phyloP scores from a whole-genome alignment of 2,329 filamentous ascomycete species.

The Orbilia oligospora region DNA sequence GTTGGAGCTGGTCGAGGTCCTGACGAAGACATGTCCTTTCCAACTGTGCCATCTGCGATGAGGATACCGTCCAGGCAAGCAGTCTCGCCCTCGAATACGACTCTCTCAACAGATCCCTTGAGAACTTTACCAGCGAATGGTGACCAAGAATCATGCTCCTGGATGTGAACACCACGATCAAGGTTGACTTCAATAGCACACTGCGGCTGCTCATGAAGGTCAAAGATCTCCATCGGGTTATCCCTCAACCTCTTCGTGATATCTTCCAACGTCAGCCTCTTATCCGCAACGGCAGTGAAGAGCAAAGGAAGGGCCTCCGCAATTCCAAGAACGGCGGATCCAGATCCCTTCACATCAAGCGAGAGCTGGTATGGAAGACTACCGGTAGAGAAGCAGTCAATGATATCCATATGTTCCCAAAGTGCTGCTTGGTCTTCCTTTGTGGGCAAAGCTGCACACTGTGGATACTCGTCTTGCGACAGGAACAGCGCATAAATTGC shows the following conservation, averaged over 20 bases:
- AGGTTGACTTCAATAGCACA: conserved; percentile 82
- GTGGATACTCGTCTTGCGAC: conserved; percentile 78
- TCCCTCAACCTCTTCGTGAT: conserved; percentile 80
- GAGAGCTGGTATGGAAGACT: conserved; percentile 84
- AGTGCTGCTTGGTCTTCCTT: conserved; percentile 78
- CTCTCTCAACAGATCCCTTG: conserved; percentile 79
- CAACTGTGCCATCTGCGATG: conserved; percentile 72
- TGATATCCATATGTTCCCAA: conserved; percentile 80
- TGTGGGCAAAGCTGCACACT: conserved; percentile 77
- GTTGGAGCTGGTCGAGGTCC: conserved; percentile 67
- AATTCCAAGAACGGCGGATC: conserved; percentile 77
- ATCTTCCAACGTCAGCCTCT: conserved; percentile 80
- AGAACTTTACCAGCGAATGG: conserved; percentile 79
- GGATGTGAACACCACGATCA: conserved; percentile 76
- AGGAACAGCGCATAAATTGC: conserved; percentile 85
- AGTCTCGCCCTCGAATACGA: conserved; percentile 81
- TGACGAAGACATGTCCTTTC: conserved; percentile 82
- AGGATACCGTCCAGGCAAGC: conserved; percentile 81
- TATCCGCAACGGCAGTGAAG: conserved; percentile 81
- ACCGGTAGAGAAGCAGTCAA: conserved; percentile 84
- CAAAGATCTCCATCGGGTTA: conserved; percentile 85
- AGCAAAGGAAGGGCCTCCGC: conserved; percentile 81
- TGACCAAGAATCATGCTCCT: conserved; percentile 74
- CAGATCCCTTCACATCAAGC: conserved; percentile 70
- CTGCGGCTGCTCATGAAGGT: conserved; percentile 83